Base-by-base conservation (phyloP, 2,329 filamentous ascomycete genomes). In the Phaeoacremonium minimum region DNA sequence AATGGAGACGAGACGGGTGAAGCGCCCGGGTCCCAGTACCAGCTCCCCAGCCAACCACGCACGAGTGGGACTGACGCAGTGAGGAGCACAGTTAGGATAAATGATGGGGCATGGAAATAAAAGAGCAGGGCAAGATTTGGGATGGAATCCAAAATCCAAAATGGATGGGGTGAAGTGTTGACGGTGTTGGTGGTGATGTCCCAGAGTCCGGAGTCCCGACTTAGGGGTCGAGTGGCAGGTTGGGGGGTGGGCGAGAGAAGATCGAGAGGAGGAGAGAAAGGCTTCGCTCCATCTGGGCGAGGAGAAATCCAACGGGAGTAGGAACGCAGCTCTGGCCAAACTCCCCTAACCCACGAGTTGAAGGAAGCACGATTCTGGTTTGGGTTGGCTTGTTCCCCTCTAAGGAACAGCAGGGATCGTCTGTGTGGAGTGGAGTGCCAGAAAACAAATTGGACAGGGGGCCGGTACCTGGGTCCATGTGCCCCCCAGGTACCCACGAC, bases 311-410 rank as follows among this genome's bases (percentile, higher is more conserved):
- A 42, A 42, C 40, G 40, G 40, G 40, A 26, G 40, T 36, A 37
- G 39, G 40, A 40, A 41, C 38, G 38, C 41, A 41, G 35, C 33
- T 37, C 19, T 38, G 9, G 16, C 32, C 33, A 36, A 43, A 44
- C 41, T 42, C 30, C 41, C 41, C 41, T 44, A 41, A 44, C 41
- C 41, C 41, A 44, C 17, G 18, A 33, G 33, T 41, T 41, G 29
- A 26, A 26, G 22, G 22, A 26, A 26, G 22, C 22, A 26, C 22
- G 22, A 26, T 26, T 26, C 22, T 26, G 22, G 22, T 26, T 26
- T 26, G 22, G 22, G 22, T 26, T 26, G 22, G 22, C 9, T 26
- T 26, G 22, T 26, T 26, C 22, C 22, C 22, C 22, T 26, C 22
- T 26, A 26, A 26, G 22, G 22, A 26, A 26, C 22, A n/a, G 22